phyloP scores from a whole-genome alignment of 2,329 filamentous ascomycete genomes.

The Cladobotryum protrusum region DNA sequence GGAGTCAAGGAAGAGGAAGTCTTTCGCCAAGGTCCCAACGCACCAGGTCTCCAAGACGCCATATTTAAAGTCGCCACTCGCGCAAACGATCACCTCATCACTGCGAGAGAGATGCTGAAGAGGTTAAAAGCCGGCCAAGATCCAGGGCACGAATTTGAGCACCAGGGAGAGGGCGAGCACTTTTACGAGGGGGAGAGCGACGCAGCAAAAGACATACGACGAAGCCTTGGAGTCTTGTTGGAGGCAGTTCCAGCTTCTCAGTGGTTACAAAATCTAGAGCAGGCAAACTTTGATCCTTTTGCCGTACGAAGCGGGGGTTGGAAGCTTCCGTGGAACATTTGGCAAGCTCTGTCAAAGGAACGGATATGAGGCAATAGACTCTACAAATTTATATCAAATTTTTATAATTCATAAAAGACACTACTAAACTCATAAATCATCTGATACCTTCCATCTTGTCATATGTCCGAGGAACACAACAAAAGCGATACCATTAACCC shows the following conservation, averaged over 20 bases:
- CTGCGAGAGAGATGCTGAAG: conserved; percentile 83
- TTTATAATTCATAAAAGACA: neutral
- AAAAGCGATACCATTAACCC: neutral
- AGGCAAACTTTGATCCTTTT: conserved; percentile 77
- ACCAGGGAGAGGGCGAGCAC: conserved; percentile 69
- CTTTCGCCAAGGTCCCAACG: conserved; percentile 70
- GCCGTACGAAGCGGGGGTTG: conserved; percentile 58
- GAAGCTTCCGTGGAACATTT: conserved; percentile 76
- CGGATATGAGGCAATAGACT: conserved; percentile 31
- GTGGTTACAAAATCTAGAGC: conserved; percentile 73
- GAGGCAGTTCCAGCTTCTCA: conserved; percentile 71
- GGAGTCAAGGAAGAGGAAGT: conserved; percentile 85
- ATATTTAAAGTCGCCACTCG: conserved; percentile 89
- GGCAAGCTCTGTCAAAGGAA: conserved; percentile 45
- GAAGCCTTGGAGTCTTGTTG: conserved; percentile 72
- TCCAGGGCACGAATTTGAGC: conserved; percentile 83
- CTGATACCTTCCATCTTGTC: too few species aligned
- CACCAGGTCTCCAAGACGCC: conserved; percentile 76
- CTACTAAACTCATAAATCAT: neutral
- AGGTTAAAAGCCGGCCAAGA: conserved; percentile 67
- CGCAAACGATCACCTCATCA: conserved; percentile 93
- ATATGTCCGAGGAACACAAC: too few species aligned
- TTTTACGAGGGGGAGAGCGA: conserved; percentile 38
- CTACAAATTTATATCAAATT: neutral
- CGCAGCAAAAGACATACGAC: conserved; percentile 39